These are phyloP conservation scores for Aureobasidium sp. DNA, from an alignment of 2,329 filamentous ascomycete genomes.

Conservation along the genomic window DNA sequence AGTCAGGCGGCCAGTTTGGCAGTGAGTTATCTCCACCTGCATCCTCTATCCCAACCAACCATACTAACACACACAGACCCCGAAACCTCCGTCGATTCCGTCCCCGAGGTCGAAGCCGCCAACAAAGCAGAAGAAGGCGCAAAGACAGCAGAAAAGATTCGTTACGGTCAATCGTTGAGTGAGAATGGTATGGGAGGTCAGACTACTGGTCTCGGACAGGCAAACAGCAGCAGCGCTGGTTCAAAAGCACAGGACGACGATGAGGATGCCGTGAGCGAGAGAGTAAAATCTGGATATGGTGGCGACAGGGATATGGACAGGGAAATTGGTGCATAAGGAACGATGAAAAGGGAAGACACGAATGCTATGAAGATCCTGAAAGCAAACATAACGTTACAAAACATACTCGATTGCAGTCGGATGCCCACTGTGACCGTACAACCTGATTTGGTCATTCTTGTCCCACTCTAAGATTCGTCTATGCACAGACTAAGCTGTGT, in stretches of 20 bases:
- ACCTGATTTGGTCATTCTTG: too few species aligned
- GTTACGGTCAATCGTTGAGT: conserved; percentile 48
- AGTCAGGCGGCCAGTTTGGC: conserved; percentile 49
- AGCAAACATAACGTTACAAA: not conserved
- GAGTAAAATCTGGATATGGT: conserved; percentile 46
- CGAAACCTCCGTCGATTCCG: conserved; percentile 25
- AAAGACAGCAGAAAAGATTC: conserved; percentile 43
- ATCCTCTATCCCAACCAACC: conserved; percentile 9
- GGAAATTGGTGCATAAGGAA: conserved; percentile 41
- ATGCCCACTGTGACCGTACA: too few species aligned
- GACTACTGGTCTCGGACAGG: conserved; percentile 34
- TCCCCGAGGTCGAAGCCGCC: conserved; percentile 24
- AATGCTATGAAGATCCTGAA: not conserved
- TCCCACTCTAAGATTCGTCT: too few species aligned
- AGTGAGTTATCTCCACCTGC: conserved; percentile 26
- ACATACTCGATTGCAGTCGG: not conserved
- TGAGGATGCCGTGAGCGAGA: conserved; percentile 33
- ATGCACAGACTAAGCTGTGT: too few species aligned
- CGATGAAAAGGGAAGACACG: not conserved
- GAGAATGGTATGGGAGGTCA: conserved; percentile 48
- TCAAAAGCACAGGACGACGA: conserved; percentile 25
- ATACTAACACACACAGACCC: conserved; percentile 14
- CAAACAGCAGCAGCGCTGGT: conserved; percentile 30
- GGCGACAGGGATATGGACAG: conserved; percentile 36
- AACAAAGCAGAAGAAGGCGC: conserved; percentile 31